Percentiles rank a stretch among this genome's conserved stretches.
Conservation (phyloP, 2,329 filamentous ascomycete species). For the Fusarium penzigii region DNA sequence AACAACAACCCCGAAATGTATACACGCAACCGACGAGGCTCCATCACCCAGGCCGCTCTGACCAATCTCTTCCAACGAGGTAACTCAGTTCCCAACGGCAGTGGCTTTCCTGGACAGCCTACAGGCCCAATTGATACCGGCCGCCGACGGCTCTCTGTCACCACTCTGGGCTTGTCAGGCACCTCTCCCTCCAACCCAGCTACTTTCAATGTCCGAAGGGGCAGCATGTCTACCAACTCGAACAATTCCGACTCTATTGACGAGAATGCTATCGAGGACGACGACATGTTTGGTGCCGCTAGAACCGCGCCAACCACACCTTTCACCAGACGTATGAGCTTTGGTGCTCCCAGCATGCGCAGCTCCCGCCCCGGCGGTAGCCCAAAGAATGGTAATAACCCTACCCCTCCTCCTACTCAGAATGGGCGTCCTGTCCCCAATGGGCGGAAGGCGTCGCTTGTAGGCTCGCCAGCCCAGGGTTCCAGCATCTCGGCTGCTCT, state of each 20-base stretch:
- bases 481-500: conserved; percentile 36
- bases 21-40: conserved; percentile 55
- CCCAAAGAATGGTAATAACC: conserved; percentile 65
- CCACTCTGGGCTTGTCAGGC: conserved; percentile 72
- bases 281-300: conserved; percentile 52
- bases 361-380: conserved; percentile 55
- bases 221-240: conserved; percentile 68
- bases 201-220: conserved; percentile 58
- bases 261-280: conserved; percentile 73
- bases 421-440: conserved; percentile 35
- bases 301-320: conserved; percentile 69
- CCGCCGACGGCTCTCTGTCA: conserved; percentile 72
- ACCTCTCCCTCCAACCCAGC: conserved; percentile 61
- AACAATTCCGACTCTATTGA: conserved; percentile 63
- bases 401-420: conserved; percentile 38
- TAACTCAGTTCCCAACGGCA: conserved; percentile 48
- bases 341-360: conserved; percentile 77
- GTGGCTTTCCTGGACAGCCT: conserved; percentile 43
- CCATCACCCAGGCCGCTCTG: conserved; percentile 58
- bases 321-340: conserved; percentile 84
- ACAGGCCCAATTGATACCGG: conserved; percentile 54
- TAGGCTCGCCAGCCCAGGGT: conserved; percentile 26
- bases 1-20: conserved; percentile 36
- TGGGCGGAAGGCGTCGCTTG: conserved; percentile 33
- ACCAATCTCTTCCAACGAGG: conserved; percentile 61